A percentile compares a stretch with the other conserved stretches of the same genome.
Evolutionary conservation across 2,329 filamentous ascomycete species (phyloP).

Genomic region (Ceratocystis ficicola): DNA sequence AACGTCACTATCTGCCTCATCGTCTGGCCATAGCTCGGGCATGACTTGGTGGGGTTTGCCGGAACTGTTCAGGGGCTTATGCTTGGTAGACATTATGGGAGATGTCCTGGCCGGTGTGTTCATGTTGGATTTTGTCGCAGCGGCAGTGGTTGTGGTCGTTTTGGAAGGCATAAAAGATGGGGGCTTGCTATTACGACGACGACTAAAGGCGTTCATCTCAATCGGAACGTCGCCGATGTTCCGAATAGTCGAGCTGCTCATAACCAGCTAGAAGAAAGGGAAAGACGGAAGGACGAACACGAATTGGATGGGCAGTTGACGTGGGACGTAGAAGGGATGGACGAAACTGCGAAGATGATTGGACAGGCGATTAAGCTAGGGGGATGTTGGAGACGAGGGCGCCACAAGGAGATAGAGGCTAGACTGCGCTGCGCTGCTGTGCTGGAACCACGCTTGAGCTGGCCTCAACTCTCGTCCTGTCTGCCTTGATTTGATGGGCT

Average conservation of each 20-base stretch:
- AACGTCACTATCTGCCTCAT: constrained; percentile 35
- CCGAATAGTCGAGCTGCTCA: constrained; percentile 14
- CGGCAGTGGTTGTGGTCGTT: not conserved
- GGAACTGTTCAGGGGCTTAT: not conserved
- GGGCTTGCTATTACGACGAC: constrained; percentile 25
- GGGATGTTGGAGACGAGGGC: not conserved
- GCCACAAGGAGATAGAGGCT: not conserved
- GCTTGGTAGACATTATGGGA: not conserved
- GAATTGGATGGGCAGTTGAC: not conserved
- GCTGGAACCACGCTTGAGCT: not conserved
- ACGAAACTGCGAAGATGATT: not conserved
- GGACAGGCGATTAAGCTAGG: not conserved
- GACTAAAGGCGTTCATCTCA: constrained; percentile 22
- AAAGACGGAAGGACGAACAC: not conserved
- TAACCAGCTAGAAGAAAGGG: constrained; percentile 7
- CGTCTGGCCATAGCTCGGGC: constrained; percentile 23
- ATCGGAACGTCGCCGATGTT: constrained; percentile 18
- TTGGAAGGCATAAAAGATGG: not conserved
- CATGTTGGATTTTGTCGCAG: not conserved
- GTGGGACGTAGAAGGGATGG: constrained; percentile 1
- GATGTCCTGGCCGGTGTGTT: not conserved
- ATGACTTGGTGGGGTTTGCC: not conserved
- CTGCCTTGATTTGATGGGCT: not conserved
- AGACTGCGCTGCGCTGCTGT: not conserved
- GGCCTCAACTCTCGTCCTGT: not conserved